A percentile compares a stretch with the other conserved stretches of the same genome.
phyloP scores from a whole-genome alignment of 768 basidiomycete species.

The Trichaptum fuscoviolaceum region DNA sequence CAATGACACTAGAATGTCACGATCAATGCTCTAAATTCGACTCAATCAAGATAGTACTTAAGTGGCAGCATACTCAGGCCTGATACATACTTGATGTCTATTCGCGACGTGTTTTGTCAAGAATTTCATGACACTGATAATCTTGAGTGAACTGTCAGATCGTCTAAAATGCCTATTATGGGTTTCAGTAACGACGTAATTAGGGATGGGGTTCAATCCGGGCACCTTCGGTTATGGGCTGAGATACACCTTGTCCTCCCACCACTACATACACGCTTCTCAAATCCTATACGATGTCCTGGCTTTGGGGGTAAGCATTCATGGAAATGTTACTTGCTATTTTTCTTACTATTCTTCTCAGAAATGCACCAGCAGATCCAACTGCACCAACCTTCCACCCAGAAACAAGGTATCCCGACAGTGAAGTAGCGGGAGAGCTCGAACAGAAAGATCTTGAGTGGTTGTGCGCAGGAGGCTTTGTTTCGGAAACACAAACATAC shows the following conservation, averaged over 20 bases:
- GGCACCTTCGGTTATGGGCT: neutral
- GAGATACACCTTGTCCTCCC: neutral
- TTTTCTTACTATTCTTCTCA: constrained; percentile 31
- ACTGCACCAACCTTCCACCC: constrained; percentile 79
- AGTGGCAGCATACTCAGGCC: neutral
- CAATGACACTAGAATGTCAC: too few species aligned
- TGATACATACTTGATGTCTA: neutral
- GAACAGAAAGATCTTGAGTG: constrained; percentile 74
- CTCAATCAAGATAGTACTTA: too few species aligned
- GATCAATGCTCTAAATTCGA: too few species aligned
- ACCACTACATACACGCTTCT: neutral
- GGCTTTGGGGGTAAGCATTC: constrained; percentile 3
- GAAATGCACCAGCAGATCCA: constrained; percentile 52
- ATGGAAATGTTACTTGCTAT: neutral
- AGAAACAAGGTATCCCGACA: constrained; percentile 53
- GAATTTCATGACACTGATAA: neutral
- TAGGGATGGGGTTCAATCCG: neutral
- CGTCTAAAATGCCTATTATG: neutral
- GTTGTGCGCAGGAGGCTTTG: constrained; percentile 78
- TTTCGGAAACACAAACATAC: constrained; percentile 86
- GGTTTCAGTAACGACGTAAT: neutral
- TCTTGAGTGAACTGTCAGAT: neutral
- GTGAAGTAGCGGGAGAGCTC: constrained; percentile 71
- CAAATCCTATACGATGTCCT: neutral
- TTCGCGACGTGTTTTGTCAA: neutral